A percentile compares a stretch with the other conserved stretches of the same genome.
These are phyloP conservation scores for Kwoniella shivajii DNA, from an alignment of 1,284 basidiomycete species.

Conservation along the genomic window DNA sequence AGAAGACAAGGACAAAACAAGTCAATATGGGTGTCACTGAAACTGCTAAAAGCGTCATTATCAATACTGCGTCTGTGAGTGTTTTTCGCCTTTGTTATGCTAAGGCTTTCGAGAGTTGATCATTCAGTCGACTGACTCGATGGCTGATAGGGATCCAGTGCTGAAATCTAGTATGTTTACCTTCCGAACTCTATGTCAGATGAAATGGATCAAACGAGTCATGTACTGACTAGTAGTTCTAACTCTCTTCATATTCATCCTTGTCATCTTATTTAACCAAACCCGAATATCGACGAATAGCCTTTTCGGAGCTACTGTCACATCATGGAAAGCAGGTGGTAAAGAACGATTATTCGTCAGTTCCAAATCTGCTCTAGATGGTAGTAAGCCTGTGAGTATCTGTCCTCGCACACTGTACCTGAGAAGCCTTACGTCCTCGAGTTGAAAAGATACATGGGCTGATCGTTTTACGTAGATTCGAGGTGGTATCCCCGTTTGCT, in stretches of 20 bases:
- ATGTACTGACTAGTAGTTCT: too few relatives aligned
- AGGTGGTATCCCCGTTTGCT: constrained; percentile 47
- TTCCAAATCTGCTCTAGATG: constrained; percentile 75
- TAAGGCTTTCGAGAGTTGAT: too few relatives aligned
- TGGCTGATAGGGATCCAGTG: constrained; percentile 65
- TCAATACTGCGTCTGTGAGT: constrained; percentile 46
- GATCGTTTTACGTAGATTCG: constrained; percentile 33
- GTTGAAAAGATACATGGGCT: not conserved
- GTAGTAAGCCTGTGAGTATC: constrained; percentile 61
- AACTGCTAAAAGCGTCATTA: constrained; percentile 42
- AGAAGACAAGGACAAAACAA: not conserved
- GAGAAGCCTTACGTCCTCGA: not conserved
- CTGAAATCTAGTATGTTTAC: constrained; percentile 59
- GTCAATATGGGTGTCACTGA: constrained; percentile 49
- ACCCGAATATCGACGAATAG: constrained; percentile 25
- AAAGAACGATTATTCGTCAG: constrained; percentile 76
- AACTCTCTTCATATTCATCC: not conserved
- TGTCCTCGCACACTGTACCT: too few relatives aligned
- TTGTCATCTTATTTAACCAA: not conserved
- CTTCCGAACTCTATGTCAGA: too few relatives aligned
- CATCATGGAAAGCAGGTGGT: constrained; percentile 56
- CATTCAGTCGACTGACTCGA: constrained; percentile 2
- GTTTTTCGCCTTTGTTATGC: too few relatives aligned
- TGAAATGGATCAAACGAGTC: too few relatives aligned
- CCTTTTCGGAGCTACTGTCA: constrained; percentile 73